phyloP scores from a whole-genome alignment of 2,329 filamentous ascomycete genomes.

The Pestalotiopsis sp. region DNA sequence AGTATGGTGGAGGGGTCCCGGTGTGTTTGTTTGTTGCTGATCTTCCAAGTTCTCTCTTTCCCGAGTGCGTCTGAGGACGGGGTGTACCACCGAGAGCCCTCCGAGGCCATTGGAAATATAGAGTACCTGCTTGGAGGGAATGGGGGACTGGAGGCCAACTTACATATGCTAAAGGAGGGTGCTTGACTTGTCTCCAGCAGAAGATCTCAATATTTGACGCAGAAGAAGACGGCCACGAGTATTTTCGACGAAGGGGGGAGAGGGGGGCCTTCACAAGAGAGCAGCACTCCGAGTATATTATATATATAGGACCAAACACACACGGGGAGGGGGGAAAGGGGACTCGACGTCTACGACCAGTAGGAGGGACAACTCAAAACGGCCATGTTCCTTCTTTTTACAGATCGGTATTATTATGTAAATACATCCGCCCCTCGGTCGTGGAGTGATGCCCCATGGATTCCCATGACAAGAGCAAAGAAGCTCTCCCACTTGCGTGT shows the following conservation, averaged over 20 bases:
- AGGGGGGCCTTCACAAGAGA: neutral
- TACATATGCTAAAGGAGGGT: neutral
- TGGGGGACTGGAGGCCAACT: neutral
- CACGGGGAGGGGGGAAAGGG: neutral
- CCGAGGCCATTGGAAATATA: neutral
- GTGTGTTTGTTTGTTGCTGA: neutral
- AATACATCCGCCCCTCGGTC: slow-evolving; percentile 3
- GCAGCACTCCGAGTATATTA: neutral
- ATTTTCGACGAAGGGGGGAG: neutral
- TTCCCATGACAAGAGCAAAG: neutral
- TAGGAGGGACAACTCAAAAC: neutral
- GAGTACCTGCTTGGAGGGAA: neutral
- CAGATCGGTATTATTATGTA: slow-evolving; percentile 10
- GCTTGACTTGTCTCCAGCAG: neutral
- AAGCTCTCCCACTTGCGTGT: neutral
- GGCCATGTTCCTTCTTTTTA: neutral
- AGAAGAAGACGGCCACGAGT: neutral
- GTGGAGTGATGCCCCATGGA: neutral
- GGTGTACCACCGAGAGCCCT: neutral
- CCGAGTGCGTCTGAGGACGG: neutral
- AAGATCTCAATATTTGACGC: neutral
- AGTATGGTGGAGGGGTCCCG: neutral
- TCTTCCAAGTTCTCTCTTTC: neutral
- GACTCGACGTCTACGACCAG: neutral
- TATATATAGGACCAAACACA: neutral